These are phyloP conservation scores for Boletus rubescentipes DNA, from an alignment of 768 basidiomycete genomes.

Conservation along the genomic window DNA sequence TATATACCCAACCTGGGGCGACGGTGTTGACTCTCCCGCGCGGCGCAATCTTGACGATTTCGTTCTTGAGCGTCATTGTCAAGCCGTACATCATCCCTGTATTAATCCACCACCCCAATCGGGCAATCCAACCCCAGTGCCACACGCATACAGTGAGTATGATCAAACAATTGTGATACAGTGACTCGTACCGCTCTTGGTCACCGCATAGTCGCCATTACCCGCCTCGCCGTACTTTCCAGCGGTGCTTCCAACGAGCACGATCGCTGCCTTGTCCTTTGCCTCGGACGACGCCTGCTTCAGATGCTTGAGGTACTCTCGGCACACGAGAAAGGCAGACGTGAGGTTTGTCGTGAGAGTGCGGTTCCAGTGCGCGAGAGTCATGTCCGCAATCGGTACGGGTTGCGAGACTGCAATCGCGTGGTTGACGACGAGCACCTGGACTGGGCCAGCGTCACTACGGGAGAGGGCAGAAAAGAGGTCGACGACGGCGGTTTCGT, in stretches of 20 bases:
- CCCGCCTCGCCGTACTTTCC: conserved; percentile 73
- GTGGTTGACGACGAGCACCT: conserved; percentile 63
- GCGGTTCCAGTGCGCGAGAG: conserved; percentile 59
- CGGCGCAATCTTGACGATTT: conserved; percentile 75
- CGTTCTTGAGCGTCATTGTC: conserved; percentile 69
- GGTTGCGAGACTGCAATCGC: no score
- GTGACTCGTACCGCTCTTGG: conserved; percentile 79
- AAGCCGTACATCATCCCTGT: conserved; percentile 76
- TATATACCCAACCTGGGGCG: conserved; percentile 67
- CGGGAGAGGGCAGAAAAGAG: conserved; percentile 46
- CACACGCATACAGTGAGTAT: no score
- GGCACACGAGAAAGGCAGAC: conserved; percentile 62
- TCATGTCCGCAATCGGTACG: conserved; percentile 54
- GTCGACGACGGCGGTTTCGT: conserved; percentile 50
- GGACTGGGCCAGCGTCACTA: conserved; percentile 49
- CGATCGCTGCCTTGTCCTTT: conserved; percentile 57
- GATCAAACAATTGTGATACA: no score
- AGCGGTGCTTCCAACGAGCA: conserved; percentile 69
- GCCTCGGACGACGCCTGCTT: conserved; percentile 35
- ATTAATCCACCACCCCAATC: no score
- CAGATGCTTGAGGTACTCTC: conserved; percentile 56
- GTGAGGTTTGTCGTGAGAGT: conserved; percentile 67
- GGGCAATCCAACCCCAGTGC: no score
- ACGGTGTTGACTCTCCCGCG: conserved; percentile 68
- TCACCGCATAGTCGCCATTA: conserved; percentile 64